Percentiles rank a stretch among this genome's conserved stretches.
Evolutionary conservation across 352 stramenopile genomes (phyloP).

Genomic region (Thalassiosira sp.): DNA sequence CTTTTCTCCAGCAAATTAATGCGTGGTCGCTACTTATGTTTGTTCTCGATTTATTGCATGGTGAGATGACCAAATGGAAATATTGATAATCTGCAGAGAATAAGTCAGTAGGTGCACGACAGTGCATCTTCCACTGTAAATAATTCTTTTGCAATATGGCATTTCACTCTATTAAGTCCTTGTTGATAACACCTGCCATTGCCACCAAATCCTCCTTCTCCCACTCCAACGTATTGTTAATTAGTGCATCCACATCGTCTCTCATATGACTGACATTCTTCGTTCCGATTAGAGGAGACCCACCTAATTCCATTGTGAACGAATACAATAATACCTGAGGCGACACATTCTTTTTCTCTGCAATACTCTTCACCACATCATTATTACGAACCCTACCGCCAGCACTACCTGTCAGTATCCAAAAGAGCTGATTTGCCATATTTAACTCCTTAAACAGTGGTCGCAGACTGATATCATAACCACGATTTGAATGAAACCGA

Average conservation of each 20-base stretch:
- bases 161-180: conserved; percentile 27
- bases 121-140: no score
- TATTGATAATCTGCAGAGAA: no score
- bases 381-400: conserved; percentile 41
- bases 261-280: conserved; percentile 34
- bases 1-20: no score
- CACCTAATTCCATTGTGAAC: conserved; percentile 31
- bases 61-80: no score
- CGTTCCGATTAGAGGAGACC: conserved; percentile 33
- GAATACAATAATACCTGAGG: conserved; percentile 41
- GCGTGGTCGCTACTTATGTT: no score
- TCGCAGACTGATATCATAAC: conserved; percentile 32
- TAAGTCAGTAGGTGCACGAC: no score
- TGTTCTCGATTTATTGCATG: no score
- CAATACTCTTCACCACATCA: conserved; percentile 20
- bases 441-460: conserved; percentile 33
- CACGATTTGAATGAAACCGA: conserved; percentile 48
- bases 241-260: conserved; percentile 39
- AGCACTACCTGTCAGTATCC: conserved; percentile 42
- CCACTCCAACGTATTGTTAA: conserved; percentile 20
- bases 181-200: conserved; percentile 31
- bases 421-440: conserved; percentile 45
- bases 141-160: no score
- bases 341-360: conserved; percentile 26
- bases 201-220: conserved; percentile 17